A percentile compares a stretch with the other conserved stretches of the same genome.
These are phyloP conservation scores for Hypoxylon rubiginosum DNA, from an alignment of 2,329 filamentous ascomycete species.

Conservation along the genomic window DNA sequence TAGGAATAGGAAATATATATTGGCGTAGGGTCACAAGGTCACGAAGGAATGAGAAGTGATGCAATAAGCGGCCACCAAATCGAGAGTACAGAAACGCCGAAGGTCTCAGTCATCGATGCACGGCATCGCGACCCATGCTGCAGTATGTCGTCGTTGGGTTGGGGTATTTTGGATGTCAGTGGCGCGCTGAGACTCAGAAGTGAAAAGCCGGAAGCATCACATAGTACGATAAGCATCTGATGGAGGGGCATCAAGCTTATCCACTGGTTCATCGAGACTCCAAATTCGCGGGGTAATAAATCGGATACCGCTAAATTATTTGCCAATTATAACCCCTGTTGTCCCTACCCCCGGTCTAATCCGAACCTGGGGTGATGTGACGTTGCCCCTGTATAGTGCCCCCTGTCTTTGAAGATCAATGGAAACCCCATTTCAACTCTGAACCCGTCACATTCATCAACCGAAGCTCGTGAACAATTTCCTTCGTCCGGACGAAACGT, in stretches of 20 bases:
- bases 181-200: neutral
- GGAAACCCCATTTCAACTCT: neutral
- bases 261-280: constrained; percentile 22
- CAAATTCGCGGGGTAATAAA: constrained; percentile 28
- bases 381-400: constrained; percentile 10
- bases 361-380: constrained; percentile 26
- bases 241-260: constrained; percentile 27
- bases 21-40: constrained; percentile 1
- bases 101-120: constrained; percentile 21
- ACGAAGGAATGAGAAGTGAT: constrained; percentile 1
- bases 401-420: neutral
- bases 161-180: constrained; percentile 4
- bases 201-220: constrained; percentile 11
- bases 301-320: constrained; percentile 15
- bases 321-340: constrained; percentile 26
- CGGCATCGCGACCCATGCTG: constrained; percentile 23
- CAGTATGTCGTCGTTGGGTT: constrained; percentile 42
- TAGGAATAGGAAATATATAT: constrained; percentile 10
- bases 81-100: constrained; percentile 6
- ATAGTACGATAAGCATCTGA: constrained; percentile 26
- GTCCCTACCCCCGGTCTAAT: constrained; percentile 18
- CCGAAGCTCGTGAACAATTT: neutral
- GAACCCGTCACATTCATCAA: neutral
- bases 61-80: constrained; percentile 4
- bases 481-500: neutral